phyloP scores from a whole-genome alignment of 768 basidiomycete genomes.

The Hericium rajendrae region DNA sequence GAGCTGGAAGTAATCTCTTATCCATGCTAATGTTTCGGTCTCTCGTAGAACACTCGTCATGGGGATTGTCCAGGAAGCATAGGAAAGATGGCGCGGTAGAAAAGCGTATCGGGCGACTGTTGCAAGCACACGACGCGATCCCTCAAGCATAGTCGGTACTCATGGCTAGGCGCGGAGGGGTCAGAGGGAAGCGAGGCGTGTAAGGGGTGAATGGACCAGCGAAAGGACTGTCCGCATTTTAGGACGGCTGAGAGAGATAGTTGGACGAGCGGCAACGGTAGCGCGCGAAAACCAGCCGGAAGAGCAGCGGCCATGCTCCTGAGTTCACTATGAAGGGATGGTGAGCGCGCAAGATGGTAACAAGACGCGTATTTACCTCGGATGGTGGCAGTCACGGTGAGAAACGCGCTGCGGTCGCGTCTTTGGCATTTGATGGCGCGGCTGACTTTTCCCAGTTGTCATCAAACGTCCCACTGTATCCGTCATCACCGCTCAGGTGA shows the following conservation, averaged over 20 bases:
- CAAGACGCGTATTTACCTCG: neutral
- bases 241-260: slow-evolving; percentile 71
- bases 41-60: slow-evolving; percentile 31
- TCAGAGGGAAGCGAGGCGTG: slow-evolving; percentile 9
- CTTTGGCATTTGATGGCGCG: neutral
- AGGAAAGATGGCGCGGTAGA: slow-evolving; percentile 66
- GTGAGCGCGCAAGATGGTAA: no score
- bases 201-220: slow-evolving; percentile 57
- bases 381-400: neutral
- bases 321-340: neutral
- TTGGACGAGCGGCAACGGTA: slow-evolving; percentile 56
- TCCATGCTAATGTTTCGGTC: slow-evolving; percentile 61
- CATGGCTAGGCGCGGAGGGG: slow-evolving; percentile 29
- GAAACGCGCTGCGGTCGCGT: no score
- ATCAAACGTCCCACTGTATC: no score
- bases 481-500: no score
- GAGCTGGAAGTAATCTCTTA: slow-evolving; percentile 86
- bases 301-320: neutral
- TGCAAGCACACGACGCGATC: slow-evolving; percentile 81
- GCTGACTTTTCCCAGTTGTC: neutral
- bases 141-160: slow-evolving; percentile 71
- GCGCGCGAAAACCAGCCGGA: slow-evolving; percentile 40
- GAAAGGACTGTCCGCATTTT: slow-evolving; percentile 79
- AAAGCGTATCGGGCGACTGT: slow-evolving; percentile 54
- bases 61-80: slow-evolving; percentile 23